Evolutionary conservation across 257 asterid species (phyloP).

Genomic region (Euphrasia confusa): DNA sequence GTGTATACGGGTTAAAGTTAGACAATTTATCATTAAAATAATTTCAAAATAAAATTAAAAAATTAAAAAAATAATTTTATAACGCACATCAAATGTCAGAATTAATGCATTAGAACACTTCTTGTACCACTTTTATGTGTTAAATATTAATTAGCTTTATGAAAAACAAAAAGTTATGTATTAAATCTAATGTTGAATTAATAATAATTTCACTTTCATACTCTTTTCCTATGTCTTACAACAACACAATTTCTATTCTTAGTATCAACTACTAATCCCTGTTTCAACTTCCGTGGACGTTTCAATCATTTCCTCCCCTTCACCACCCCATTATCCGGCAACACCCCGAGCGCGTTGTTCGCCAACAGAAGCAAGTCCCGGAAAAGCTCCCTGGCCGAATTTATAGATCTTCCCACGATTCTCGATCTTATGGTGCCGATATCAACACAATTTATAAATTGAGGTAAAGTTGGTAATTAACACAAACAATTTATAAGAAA

Average conservation of each 20-base stretch:
- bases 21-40: no score
- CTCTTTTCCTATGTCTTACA: constrained; percentile 42
- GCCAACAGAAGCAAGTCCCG: constrained; percentile 75
- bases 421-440: constrained; percentile 64
- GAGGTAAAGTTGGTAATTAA: no score
- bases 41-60: no score
- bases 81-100: background rate
- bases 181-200: no score
- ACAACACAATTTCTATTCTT: constrained; percentile 28
- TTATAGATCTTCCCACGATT: constrained; percentile 41
- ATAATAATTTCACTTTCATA: constrained; percentile 32
- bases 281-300: constrained; percentile 32
- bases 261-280: constrained; percentile 28
- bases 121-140: no score
- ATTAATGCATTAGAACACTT: background rate
- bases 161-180: no score
- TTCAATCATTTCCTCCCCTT: constrained; percentile 43
- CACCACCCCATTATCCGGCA: constrained; percentile 26
- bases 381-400: constrained; percentile 62
- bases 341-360: constrained; percentile 56
- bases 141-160: no score
- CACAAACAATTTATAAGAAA: no score
- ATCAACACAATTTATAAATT: no score
- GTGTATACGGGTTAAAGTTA: no score
- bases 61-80: no score